These are phyloP conservation scores for Aspergillus terreus DNA, from an alignment of 2,329 filamentous ascomycete genomes.

Conservation along the genomic window DNA sequence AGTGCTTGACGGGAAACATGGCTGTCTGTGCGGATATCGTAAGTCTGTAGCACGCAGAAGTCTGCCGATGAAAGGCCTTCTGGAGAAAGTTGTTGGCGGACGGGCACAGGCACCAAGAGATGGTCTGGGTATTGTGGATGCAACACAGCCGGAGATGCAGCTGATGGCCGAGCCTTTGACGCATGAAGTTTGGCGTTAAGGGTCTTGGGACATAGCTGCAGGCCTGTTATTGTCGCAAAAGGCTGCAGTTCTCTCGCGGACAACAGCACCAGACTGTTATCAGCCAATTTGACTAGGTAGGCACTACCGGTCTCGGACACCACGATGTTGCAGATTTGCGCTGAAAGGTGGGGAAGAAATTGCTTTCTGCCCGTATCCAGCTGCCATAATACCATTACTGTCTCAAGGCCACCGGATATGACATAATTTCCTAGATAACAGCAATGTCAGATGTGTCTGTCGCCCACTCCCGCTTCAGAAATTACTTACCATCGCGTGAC, in stretches of 20 bases:
- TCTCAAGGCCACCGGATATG: slow-evolving; percentile 88
- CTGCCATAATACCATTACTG: slow-evolving; percentile 88
- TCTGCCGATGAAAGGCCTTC: slow-evolving; percentile 45
- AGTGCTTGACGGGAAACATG: slow-evolving; percentile 84
- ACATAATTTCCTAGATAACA: slow-evolving; percentile 68
- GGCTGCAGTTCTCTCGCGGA: slow-evolving; percentile 87
- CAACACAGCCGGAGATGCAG: slow-evolving; percentile 51
- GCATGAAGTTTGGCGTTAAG: slow-evolving; percentile 45
- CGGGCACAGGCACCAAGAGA: slow-evolving; percentile 64
- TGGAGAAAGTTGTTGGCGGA: slow-evolving; percentile 43
- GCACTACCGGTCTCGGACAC: slow-evolving; percentile 75
- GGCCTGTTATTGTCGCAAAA: slow-evolving; percentile 75
- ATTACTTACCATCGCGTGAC: slow-evolving; percentile 73
- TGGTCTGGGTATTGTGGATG: slow-evolving; percentile 61
- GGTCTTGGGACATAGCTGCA: slow-evolving; percentile 57
- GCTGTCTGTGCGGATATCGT: slow-evolving; percentile 74
- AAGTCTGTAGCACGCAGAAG: slow-evolving; percentile 68
- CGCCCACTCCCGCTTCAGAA: neutral
- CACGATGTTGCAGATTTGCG: slow-evolving; percentile 77
- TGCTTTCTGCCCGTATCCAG: slow-evolving; percentile 79
- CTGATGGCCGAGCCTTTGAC: slow-evolving; percentile 1
- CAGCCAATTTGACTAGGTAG: slow-evolving; percentile 80
- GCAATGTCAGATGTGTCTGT: slow-evolving; percentile 25
- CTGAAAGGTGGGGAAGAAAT: slow-evolving; percentile 84
- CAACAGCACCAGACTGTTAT: slow-evolving; percentile 87